Evolutionary conservation across 1,284 basidiomycete genomes (phyloP).

Genomic region (Moniliophthora roreri): DNA sequence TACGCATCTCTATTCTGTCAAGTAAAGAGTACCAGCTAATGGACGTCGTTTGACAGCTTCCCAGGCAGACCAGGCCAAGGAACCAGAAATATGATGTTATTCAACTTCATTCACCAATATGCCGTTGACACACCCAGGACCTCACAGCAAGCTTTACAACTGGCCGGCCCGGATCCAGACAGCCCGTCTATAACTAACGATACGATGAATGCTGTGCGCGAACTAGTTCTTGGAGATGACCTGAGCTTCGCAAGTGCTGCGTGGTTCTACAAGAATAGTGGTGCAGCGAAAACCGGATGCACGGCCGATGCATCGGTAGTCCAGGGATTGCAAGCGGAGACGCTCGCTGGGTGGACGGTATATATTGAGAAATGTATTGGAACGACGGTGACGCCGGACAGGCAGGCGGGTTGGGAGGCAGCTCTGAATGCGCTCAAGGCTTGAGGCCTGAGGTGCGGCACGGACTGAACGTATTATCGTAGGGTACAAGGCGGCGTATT

Average conservation of each 20-base stretch:
- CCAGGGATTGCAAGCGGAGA: conserved; percentile 19
- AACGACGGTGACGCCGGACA: conserved; percentile 22
- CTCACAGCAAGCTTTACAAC: conserved; percentile 18
- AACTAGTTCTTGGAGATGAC: conserved; percentile 22
- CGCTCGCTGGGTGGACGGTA: conserved; percentile 20
- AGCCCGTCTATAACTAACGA: conserved; percentile 12
- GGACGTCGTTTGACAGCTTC: conserved; percentile 15
- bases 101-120: conserved; percentile 25
- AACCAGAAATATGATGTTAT: conserved; percentile 26
- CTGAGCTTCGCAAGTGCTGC: conserved; percentile 25
- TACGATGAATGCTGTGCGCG: conserved; percentile 21
- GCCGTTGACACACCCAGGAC: conserved; percentile 21
- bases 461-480: too few relatives aligned
- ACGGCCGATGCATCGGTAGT: conserved; percentile 17
- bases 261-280: conserved; percentile 25
- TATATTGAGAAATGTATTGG: conserved; percentile 23
- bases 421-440: conserved; percentile 18
- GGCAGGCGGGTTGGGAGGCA: conserved; percentile 16
- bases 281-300: conserved; percentile 17
- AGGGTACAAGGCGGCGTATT: too few relatives aligned
- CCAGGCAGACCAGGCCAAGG: conserved; percentile 25
- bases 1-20: conserved; percentile 16
- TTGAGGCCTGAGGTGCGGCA: too few relatives aligned
- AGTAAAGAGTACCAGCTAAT: too few relatives aligned
- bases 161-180: conserved; percentile 14